Base-by-base conservation (phyloP, 2,329 filamentous ascomycete species). In the Fusarium luffae region DNA sequence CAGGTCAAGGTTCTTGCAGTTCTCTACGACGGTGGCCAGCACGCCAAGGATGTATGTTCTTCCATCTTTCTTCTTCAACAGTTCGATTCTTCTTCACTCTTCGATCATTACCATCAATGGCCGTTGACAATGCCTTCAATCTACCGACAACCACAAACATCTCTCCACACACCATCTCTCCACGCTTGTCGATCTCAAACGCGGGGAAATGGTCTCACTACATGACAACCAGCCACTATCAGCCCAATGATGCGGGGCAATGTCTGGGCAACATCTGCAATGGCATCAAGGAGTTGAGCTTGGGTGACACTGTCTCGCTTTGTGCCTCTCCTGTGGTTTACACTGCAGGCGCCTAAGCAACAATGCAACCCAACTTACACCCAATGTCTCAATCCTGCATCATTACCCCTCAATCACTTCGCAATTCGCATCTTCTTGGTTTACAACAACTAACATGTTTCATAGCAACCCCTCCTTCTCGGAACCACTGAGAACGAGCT, bases 401-500 rank as follows among this genome's bases (percentile, higher is more conserved):
- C 42, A 34, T 32, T 54, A 54, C 34, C 59, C 46, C 55, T 59
- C 49, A 47, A 37, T 57, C 41, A 48, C 41, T 23, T 52, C 27
- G 34, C 40, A 32, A 28, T n/a, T 46, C 43, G 44, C 54, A 51
- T 23, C 30, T 42, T 42, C 61, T 48, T 60, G 30, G 57, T 44
- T 58, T 63, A 54, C 48, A 37, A n/a, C 52, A 34, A 67, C 70
- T 75, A 56, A 74, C 65, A 61, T 49, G 41, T 32, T 28, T 59
- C 50, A 59, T 54, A 90, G 87, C 88, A 90, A 81, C 94, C 94
- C 71, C 89, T 88, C 77, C 88, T 99, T 76, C 90, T 98, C 77
- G 96, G 96, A 78, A 97, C 96, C 70, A 98, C 94, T 50, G 93
- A 99, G 88, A 98, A 98, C 83, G 96, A 99, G 88, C 93, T 99